These are phyloP conservation scores for Spencermartinsiella europaea DNA, from an alignment of 805 yeast genomes.

Conservation along the genomic window DNA sequence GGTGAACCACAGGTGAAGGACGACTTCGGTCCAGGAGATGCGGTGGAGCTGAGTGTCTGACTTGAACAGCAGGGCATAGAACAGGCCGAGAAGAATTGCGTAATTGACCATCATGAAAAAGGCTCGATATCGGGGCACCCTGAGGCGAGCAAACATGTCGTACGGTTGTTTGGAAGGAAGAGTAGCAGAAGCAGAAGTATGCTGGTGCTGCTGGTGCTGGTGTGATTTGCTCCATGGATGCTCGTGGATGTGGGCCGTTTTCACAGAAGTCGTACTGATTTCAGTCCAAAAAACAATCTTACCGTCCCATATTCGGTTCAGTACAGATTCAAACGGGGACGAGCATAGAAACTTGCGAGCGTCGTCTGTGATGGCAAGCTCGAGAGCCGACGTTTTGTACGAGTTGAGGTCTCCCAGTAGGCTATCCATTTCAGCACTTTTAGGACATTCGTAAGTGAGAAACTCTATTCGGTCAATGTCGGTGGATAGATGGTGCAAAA, in stretches of 20 bases:
- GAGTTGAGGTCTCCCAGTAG: background rate
- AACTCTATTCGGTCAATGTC: constrained; percentile 17
- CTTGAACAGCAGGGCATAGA: constrained; percentile 24
- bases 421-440: background rate
- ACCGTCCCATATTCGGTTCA: constrained; percentile 30
- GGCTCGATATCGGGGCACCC: constrained; percentile 31
- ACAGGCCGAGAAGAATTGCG: constrained; percentile 24
- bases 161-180: background rate
- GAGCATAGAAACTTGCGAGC: constrained; percentile 28
- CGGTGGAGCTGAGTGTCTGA: constrained; percentile 10
- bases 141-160: constrained; percentile 28
- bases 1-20: constrained; percentile 80
- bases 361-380: constrained; percentile 13
- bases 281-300: constrained; percentile 32
- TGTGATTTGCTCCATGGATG: constrained; percentile 4
- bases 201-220: background rate
- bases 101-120: constrained; percentile 29
- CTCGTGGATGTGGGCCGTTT: constrained; percentile 23
- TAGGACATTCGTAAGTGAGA: constrained; percentile 15
- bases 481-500: constrained; percentile 22
- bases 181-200: background rate
- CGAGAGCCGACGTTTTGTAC: constrained; percentile 10
- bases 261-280: constrained; percentile 24
- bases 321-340: constrained; percentile 25
- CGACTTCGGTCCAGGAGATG: constrained; percentile 19